These are phyloP conservation scores for Rhodotorula sp. DNA, from an alignment of 1,284 basidiomycete genomes.

Conservation along the genomic window DNA sequence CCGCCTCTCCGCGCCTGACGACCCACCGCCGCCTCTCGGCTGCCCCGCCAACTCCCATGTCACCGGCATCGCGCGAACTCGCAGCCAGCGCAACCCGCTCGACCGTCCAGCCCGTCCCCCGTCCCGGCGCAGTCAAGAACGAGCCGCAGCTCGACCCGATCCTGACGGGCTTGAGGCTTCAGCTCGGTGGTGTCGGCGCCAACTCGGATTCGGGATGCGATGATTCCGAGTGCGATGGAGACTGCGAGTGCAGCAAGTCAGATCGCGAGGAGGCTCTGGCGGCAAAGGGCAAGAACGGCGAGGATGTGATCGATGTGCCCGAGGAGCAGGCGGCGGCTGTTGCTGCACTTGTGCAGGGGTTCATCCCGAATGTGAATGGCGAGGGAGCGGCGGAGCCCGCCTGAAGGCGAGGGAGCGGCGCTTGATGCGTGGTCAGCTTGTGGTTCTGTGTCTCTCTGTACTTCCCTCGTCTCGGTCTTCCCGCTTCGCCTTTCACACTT, in stretches of 20 bases:
- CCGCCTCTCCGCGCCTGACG: not conserved
- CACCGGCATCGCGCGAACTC: conserved; percentile 1
- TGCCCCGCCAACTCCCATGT: not conserved
- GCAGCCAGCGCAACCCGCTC: conserved; percentile 13
- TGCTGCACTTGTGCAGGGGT: conserved; percentile 20
- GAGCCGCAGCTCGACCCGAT: not conserved
- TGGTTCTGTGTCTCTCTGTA: not conserved
- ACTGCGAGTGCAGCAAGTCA: conserved; percentile 16
- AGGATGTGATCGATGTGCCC: not conserved
- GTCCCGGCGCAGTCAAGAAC: not conserved
- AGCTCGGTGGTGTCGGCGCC: not conserved
- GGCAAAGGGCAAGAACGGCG: conserved; percentile 4
- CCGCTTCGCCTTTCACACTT: too few species aligned
- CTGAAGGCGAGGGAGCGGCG: too few species aligned
- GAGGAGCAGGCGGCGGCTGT: conserved; percentile 22
- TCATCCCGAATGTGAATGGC: not conserved
- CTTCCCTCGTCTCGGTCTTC: too few species aligned
- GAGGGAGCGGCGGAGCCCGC: too few species aligned
- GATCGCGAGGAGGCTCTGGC: conserved; percentile 1
- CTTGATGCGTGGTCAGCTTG: not conserved
- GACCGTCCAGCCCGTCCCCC: conserved; percentile 5
- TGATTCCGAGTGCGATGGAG: conserved; percentile 13
- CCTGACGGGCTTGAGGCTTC: not conserved
- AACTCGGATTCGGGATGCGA: conserved; percentile 1
- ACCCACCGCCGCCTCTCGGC: not conserved